Conservation (phyloP, 164 flowering plant genomes). For the Umbilicus rupestris region DNA sequence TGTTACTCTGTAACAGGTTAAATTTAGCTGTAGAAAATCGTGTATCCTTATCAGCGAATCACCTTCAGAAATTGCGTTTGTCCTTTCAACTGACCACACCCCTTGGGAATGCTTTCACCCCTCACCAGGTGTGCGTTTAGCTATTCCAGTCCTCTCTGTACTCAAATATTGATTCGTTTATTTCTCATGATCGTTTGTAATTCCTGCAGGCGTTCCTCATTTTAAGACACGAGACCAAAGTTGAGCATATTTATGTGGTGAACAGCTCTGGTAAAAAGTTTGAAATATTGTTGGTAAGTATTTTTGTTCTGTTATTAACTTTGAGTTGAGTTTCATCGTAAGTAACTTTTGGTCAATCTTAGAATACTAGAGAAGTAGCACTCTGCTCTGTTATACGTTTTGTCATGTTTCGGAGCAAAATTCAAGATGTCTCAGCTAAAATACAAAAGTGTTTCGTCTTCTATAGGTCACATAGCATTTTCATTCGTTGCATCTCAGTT, state of each 20-base stretch:
- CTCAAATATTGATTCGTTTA: background rate
- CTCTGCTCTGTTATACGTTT: background rate
- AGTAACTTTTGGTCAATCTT: background rate
- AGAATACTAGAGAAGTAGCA: background rate
- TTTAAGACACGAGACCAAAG: slow-evolving; percentile 74
- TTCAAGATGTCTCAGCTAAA: background rate
- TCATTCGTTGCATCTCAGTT: background rate
- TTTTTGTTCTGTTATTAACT: slow-evolving; percentile 2
- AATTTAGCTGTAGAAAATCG: slow-evolving; percentile 43
- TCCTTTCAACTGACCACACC: slow-evolving; percentile 68
- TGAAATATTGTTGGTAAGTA: slow-evolving; percentile 62
- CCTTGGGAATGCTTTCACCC: slow-evolving; percentile 49
- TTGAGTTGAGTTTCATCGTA: background rate
- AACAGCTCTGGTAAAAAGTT: slow-evolving; percentile 56
- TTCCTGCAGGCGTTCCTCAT: slow-evolving; percentile 72
- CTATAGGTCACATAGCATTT: background rate
- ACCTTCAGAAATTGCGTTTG: slow-evolving; percentile 82
- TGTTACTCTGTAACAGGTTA: slow-evolving; percentile 32
- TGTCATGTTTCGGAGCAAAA: background rate
- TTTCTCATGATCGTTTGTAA: slow-evolving; percentile 16
- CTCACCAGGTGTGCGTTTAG: slow-evolving; percentile 65
- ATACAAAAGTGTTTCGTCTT: background rate
- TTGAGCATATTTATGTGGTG: slow-evolving; percentile 76
- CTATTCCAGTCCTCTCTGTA: background rate
- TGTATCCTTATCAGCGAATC: slow-evolving; percentile 76